Base-by-base conservation (phyloP, 768 basidiomycete genomes). In the Russula sp. region DNA sequence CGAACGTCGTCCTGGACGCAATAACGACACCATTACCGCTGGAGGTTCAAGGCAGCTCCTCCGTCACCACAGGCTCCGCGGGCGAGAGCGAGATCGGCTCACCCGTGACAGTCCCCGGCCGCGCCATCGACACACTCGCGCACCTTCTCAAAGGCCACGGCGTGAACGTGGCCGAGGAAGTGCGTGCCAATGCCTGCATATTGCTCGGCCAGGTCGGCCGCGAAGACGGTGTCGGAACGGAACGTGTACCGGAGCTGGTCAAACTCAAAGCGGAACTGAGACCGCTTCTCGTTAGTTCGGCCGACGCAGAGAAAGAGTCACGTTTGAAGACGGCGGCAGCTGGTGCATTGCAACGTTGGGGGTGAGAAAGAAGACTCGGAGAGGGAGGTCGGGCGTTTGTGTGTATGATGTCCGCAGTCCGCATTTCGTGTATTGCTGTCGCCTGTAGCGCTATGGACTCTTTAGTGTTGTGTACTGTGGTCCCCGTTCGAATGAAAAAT, bases 171-270 rank as follows among this genome's bases (percentile, higher is more conserved):
- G 87, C 87, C n/a, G 76, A 83, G 22, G 92, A 93, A 76, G 83
- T 94, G 62, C 83, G 90, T 53, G 78, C 83, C 30, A 94, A 94
- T 69, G 82, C 85, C 20, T 92, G 90, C 72, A 82, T 87, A 8
- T 79, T 94, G 64, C 75, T 94, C 30, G 78, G 83, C 46, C 87
- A 90, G 67, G 71, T 90, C 22, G 81, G 81, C 38, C 81, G 81
- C 68, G 79, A 85, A 69, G 75, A 78, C 3, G 72, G 81, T 10
- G 80, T 80, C 8, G 79, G 80, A 5, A 79, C 81, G 34, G 72
- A 71, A 59, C 70, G 75, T 38, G 60, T 62, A 30, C 63, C 67
- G 38, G 73, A 77, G 63, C 49, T 85, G 61, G 73, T 75, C 28
- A 75, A 73, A 38, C 70, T 91, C 58, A 84, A 85, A 73, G 81